phyloP scores from a whole-genome alignment of 768 basidiomycete species.

The Steccherinum ochraceum region DNA sequence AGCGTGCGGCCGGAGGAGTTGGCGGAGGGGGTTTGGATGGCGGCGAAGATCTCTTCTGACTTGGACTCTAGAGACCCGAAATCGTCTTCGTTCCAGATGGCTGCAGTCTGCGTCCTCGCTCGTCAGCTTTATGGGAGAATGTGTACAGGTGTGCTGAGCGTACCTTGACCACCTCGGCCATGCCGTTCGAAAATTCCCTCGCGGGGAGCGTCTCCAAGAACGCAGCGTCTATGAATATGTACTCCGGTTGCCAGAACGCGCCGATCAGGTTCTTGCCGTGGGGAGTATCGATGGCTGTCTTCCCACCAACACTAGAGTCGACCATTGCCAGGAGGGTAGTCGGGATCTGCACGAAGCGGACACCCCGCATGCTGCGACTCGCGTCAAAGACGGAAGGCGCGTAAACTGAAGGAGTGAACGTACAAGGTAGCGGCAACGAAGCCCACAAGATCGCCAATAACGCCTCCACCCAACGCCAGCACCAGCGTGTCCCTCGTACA shows the following conservation, averaged over 20 bases:
- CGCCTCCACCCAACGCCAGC: slow-evolving; percentile 92
- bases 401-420: slow-evolving; percentile 25
- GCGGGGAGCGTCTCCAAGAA: slow-evolving; percentile 91
- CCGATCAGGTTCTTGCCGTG: slow-evolving; percentile 98
- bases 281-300: slow-evolving; percentile 98
- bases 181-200: slow-evolving; percentile 96
- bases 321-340: slow-evolving; percentile 98
- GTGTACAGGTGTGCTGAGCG: slow-evolving; percentile 14
- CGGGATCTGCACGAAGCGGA: slow-evolving; percentile 93
- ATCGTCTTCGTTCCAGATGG: slow-evolving; percentile 94
- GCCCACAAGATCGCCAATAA: slow-evolving; percentile 94
- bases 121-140: background rate
- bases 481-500: slow-evolving; percentile 94
- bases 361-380: slow-evolving; percentile 90
- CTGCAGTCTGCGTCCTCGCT: slow-evolving; percentile 67
- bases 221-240: slow-evolving; percentile 95
- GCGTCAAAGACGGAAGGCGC: slow-evolving; percentile 6
- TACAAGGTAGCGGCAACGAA: slow-evolving; percentile 97
- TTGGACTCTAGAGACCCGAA: slow-evolving; percentile 86
- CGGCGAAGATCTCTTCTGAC: slow-evolving; percentile 77
- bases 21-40: slow-evolving; percentile 68
- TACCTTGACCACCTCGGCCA: slow-evolving; percentile 98
- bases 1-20: slow-evolving; percentile 51
- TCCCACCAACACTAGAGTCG: slow-evolving; percentile 95
- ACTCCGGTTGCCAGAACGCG: slow-evolving; percentile 97